phyloP scores from a whole-genome alignment of 768 basidiomycete species.

The Mycena filopes region DNA sequence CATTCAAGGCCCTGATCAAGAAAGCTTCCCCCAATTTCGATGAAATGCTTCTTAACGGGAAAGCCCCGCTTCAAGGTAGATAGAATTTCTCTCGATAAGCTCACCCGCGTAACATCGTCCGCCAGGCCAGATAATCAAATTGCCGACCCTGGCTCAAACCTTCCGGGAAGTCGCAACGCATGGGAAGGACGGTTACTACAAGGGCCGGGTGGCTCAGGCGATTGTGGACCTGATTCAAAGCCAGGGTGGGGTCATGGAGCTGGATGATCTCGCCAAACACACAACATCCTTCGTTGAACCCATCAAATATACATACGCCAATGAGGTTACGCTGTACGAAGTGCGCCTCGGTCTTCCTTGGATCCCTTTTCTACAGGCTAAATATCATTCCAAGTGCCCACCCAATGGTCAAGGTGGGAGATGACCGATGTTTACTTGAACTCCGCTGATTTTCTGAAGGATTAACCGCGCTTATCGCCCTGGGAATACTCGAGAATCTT shows the following conservation, averaged over 20 bases:
- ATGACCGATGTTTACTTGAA: constrained; percentile 6
- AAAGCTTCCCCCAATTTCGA: constrained; percentile 85
- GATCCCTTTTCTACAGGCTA: neutral
- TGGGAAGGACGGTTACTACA: constrained; percentile 95
- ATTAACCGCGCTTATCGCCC: constrained; percentile 91
- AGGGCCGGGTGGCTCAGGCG: constrained; percentile 88
- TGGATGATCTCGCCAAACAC: constrained; percentile 92
- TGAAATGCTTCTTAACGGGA: constrained; percentile 89
- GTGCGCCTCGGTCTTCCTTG: constrained; percentile 46
- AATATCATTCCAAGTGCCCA: constrained; percentile 73
- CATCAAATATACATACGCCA: constrained; percentile 88
- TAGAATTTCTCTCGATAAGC: no score
- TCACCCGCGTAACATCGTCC: no score
- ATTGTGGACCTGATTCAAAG: constrained; percentile 88
- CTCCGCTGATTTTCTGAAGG: constrained; percentile 49
- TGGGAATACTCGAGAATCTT: constrained; percentile 91
- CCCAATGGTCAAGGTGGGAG: constrained; percentile 91
- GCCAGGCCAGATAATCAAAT: constrained; percentile 81
- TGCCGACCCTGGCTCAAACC: constrained; percentile 85
- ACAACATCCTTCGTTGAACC: constrained; percentile 85
- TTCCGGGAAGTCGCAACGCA: constrained; percentile 83
- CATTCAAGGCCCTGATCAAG: constrained; percentile 64
- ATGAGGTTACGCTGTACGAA: constrained; percentile 92
- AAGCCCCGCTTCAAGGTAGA: constrained; percentile 73
- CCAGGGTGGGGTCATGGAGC: constrained; percentile 92